A percentile compares a stretch with the other conserved stretches of the same genome.
Evolutionary conservation across 768 basidiomycete species (phyloP).

Genomic region (Russula compacta): DNA sequence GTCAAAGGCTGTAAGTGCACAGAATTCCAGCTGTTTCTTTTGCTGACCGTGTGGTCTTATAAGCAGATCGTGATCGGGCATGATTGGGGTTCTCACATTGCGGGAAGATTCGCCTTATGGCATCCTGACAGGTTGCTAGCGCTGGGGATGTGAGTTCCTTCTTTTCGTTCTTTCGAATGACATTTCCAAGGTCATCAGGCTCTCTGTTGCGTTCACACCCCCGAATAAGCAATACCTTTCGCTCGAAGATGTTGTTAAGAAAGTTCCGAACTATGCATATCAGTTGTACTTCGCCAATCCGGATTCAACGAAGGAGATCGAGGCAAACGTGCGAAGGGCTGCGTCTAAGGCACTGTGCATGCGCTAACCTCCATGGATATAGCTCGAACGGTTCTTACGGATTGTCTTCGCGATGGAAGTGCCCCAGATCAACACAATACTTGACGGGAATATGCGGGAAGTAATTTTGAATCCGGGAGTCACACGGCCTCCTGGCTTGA

Average conservation of each 20-base stretch:
- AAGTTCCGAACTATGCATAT: slow-evolving; percentile 53
- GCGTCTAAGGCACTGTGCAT: background rate
- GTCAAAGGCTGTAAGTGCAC: slow-evolving; percentile 23
- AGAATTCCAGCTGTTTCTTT: background rate
- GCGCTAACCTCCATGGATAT: background rate
- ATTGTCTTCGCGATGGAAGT: slow-evolving; percentile 9
- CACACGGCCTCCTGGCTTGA: background rate
- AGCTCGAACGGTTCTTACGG: slow-evolving; percentile 22
- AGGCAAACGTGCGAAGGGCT: slow-evolving; percentile 40
- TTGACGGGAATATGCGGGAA: slow-evolving; percentile 13
- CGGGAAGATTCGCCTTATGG: slow-evolving; percentile 63
- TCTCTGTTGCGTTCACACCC: slow-evolving; percentile 61
- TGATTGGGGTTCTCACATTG: slow-evolving; percentile 69
- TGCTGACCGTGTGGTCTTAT: background rate
- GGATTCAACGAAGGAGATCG: slow-evolving; percentile 44
- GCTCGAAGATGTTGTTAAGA: slow-evolving; percentile 41
- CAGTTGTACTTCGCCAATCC: slow-evolving; percentile 56
- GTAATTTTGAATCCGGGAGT: slow-evolving; percentile 1
- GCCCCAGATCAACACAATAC: background rate
- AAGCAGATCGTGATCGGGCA: slow-evolving; percentile 60
- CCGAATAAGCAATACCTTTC: slow-evolving; percentile 42
- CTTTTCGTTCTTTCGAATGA: background rate
- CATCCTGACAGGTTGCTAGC: slow-evolving; percentile 53
- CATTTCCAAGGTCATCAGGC: slow-evolving; percentile 28
- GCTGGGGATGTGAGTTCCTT: slow-evolving; percentile 41